Evolutionary conservation across 2,329 filamentous ascomycete genomes (phyloP).

Genomic region (Aspergillus jensenii): DNA sequence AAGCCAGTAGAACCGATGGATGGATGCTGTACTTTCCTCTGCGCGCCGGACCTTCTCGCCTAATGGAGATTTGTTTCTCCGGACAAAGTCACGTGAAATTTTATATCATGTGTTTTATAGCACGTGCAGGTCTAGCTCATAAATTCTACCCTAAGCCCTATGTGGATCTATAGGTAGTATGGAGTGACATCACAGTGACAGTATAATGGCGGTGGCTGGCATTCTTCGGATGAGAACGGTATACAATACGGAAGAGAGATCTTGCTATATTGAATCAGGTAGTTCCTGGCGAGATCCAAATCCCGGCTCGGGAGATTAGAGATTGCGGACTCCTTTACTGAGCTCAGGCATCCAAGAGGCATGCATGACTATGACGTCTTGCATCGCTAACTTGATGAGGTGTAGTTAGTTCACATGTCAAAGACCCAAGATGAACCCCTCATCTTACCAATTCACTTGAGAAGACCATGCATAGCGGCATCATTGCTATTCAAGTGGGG

Average conservation of each 20-base stretch:
- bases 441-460: neutral
- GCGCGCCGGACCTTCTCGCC: constrained; percentile 8
- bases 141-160: constrained; percentile 3
- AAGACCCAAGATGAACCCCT: neutral
- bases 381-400: neutral
- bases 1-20: constrained; percentile 10
- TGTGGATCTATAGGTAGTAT: constrained; percentile 3
- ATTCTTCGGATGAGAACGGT: constrained; percentile 7
- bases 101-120: constrained; percentile 6
- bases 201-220: neutral
- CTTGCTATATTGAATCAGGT: neutral
- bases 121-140: neutral
- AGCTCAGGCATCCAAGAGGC: neutral
- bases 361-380: neutral
- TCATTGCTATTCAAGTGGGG: neutral
- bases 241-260: neutral
- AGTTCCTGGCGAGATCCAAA: neutral
- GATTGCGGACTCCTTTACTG: neutral
- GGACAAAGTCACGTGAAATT: neutral
- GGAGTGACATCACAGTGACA: neutral
- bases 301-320: neutral
- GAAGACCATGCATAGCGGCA: neutral
- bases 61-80: constrained; percentile 9
- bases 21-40: constrained; percentile 12
- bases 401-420: neutral